These are phyloP conservation scores for Bjerkandera adusta DNA, from an alignment of 1,284 basidiomycete species.

Conservation along the genomic window DNA sequence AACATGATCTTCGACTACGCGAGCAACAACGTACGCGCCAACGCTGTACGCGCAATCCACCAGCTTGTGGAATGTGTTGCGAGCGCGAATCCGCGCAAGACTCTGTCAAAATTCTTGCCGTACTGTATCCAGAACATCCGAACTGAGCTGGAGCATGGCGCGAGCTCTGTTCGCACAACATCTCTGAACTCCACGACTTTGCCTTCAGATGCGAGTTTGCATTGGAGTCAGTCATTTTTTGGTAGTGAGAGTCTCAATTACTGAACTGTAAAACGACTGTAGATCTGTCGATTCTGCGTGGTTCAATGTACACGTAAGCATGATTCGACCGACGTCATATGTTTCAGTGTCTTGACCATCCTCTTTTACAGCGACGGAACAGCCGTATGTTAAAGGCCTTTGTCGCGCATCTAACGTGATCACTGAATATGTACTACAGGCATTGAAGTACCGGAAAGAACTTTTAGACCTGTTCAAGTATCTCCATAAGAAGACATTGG, in stretches of 20 bases:
- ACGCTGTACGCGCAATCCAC: constrained; percentile 85
- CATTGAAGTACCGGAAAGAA: constrained; percentile 59
- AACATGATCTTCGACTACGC: constrained; percentile 81
- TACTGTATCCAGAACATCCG: constrained; percentile 74
- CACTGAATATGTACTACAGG: constrained; percentile 15
- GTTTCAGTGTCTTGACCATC: neutral
- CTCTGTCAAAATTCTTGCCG: constrained; percentile 74
- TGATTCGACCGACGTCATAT: constrained; percentile 4
- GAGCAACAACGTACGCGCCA: constrained; percentile 77
- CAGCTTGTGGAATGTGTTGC: constrained; percentile 86
- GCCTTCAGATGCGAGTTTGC: constrained; percentile 83
- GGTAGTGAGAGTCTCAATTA: too few species aligned
- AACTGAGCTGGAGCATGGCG: constrained; percentile 82
- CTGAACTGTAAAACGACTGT: constrained; percentile 10
- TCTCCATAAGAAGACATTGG: constrained; percentile 70
- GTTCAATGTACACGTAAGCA: constrained; percentile 66
- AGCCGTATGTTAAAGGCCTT: constrained; percentile 40
- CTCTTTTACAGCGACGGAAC: constrained; percentile 61
- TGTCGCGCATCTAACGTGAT: neutral
- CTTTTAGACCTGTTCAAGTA: constrained; percentile 66
- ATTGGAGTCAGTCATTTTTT: constrained; percentile 68
- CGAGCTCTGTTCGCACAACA: constrained; percentile 82
- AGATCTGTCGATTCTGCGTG: constrained; percentile 71
- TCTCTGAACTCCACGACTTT: constrained; percentile 68
- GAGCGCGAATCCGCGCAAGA: constrained; percentile 76